Evolutionary conservation across 495 filamentous ascomycete genomes (phyloP).

Genomic region (Penicillium roqueforti): DNA sequence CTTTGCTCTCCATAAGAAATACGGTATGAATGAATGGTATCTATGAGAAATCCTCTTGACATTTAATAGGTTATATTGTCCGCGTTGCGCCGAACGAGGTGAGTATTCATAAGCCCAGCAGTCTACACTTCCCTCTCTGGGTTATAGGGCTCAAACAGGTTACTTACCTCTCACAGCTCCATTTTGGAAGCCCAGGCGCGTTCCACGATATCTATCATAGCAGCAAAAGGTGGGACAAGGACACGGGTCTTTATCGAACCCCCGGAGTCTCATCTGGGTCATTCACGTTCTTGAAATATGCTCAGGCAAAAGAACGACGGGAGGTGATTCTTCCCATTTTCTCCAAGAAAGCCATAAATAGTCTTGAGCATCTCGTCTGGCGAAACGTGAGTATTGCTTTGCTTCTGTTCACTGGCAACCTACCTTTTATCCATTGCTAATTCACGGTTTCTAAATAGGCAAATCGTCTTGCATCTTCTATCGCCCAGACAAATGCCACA

Average conservation of each 20-base stretch:
- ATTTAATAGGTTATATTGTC: conserved; percentile 4
- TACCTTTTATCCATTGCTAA: not conserved
- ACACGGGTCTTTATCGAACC: conserved; percentile 4
- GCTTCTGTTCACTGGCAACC: not conserved
- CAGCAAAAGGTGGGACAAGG: conserved; percentile 7
- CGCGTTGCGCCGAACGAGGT: conserved; percentile 3
- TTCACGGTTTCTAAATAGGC: not conserved
- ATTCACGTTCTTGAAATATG: conserved; percentile 4
- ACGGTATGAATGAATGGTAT: not conserved
- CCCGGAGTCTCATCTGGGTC: conserved; percentile 1
- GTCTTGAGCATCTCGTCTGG: conserved; percentile 6
- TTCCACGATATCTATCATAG: conserved; percentile 7
- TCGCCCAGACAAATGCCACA: not conserved
- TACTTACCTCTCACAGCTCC: not conserved
- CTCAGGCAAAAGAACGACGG: conserved; percentile 3
- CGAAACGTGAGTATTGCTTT: conserved; percentile 2
- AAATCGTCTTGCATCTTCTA: conserved; percentile 1
- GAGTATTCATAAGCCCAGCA: not conserved
- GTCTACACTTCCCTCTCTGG: not conserved
- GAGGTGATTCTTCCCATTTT: conserved; percentile 7
- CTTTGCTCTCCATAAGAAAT: conserved; percentile 1
- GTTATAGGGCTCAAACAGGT: not conserved
- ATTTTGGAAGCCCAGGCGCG: conserved; percentile 4
- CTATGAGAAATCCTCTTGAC: not conserved
- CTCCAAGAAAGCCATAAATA: conserved; percentile 5